These are phyloP conservation scores for Ilyonectria destructans DNA, from an alignment of 2,329 filamentous ascomycete genomes.

Conservation along the genomic window DNA sequence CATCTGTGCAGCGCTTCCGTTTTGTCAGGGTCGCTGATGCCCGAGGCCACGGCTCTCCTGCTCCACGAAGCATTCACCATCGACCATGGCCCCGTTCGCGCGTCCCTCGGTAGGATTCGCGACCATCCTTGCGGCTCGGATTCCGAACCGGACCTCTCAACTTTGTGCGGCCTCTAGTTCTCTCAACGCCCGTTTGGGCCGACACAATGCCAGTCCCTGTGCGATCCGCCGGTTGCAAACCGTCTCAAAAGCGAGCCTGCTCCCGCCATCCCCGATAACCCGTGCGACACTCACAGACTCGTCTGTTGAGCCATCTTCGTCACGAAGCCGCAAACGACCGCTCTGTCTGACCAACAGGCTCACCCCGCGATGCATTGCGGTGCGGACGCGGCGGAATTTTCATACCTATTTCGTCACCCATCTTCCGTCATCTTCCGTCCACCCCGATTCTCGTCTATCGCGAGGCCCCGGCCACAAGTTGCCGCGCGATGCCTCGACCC, in stretches of 20 bases:
- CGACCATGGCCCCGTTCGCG: constrained; percentile 47
- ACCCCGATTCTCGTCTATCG: constrained; percentile 83
- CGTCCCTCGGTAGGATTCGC: constrained; percentile 35
- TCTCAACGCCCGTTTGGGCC: constrained; percentile 10
- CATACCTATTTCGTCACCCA: constrained; percentile 99
- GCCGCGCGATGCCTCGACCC: constrained; percentile 86
- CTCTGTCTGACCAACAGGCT: constrained; percentile 17
- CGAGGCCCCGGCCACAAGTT: constrained; percentile 85
- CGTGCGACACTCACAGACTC: constrained; percentile 29
- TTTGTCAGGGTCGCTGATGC: constrained; percentile 47
- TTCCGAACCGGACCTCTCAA: constrained; percentile 39
- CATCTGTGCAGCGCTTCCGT: constrained; percentile 45
- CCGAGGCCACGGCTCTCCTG: constrained; percentile 30
- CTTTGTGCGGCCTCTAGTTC: constrained; percentile 26
- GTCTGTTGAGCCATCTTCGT: constrained; percentile 31
- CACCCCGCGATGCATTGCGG: constrained; percentile 30
- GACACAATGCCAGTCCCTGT: constrained; percentile 14
- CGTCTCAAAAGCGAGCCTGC: background rate
- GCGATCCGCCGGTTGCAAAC: constrained; percentile 22
- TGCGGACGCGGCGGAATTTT: constrained; percentile 70
- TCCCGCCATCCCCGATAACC: background rate
- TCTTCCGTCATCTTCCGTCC: constrained; percentile 91
- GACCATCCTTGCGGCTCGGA: constrained; percentile 36
- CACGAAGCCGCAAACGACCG: constrained; percentile 31
- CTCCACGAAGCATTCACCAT: constrained; percentile 19